Evolutionary conservation across 805 yeast genomes (phyloP).

Genomic region (Wickerhamiella vanderwaltii): DNA sequence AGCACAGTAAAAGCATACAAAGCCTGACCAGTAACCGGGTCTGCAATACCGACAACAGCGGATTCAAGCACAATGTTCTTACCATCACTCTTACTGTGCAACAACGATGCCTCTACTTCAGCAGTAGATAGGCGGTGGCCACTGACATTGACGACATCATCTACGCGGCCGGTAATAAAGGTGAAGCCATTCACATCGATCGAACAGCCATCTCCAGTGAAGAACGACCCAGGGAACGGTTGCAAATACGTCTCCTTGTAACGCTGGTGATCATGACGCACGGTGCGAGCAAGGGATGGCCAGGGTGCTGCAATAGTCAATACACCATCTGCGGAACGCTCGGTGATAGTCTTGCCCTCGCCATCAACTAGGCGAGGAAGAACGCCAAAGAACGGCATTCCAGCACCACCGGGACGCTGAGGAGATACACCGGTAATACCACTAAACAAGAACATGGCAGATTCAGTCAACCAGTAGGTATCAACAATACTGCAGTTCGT

Average conservation of each 20-base stretch:
- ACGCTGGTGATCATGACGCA: conserved; percentile 64
- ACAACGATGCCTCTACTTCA: conserved; percentile 70
- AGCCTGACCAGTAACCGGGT: conserved; percentile 78
- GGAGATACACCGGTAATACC: conserved; percentile 68
- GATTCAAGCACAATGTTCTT: conserved; percentile 51
- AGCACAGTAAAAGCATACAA: conserved; percentile 72
- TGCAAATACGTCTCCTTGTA: conserved; percentile 70
- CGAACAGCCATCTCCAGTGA: conserved; percentile 86
- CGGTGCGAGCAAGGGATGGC: conserved; percentile 81
- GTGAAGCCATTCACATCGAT: conserved; percentile 73
- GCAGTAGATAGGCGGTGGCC: conserved; percentile 85
- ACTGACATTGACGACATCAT: conserved; percentile 77
- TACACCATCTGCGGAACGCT: conserved; percentile 70
- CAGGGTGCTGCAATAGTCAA: conserved; percentile 58
- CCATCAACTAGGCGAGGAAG: conserved; percentile 61
- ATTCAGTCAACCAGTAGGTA: conserved; percentile 85
- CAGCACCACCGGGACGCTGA: conserved; percentile 76
- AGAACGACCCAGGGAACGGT: conserved; percentile 72
- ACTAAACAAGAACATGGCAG: conserved; percentile 68
- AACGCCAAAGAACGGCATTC: conserved; percentile 75
- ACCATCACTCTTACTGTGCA: conserved; percentile 39
- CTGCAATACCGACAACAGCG: conserved; percentile 75
- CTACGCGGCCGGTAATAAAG: conserved; percentile 81
- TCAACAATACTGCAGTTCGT: conserved; percentile 67
- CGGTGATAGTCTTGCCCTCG: conserved; percentile 53